phyloP scores from a whole-genome alignment of 805 yeast genomes.

The Yarrowia keelungensis region DNA sequence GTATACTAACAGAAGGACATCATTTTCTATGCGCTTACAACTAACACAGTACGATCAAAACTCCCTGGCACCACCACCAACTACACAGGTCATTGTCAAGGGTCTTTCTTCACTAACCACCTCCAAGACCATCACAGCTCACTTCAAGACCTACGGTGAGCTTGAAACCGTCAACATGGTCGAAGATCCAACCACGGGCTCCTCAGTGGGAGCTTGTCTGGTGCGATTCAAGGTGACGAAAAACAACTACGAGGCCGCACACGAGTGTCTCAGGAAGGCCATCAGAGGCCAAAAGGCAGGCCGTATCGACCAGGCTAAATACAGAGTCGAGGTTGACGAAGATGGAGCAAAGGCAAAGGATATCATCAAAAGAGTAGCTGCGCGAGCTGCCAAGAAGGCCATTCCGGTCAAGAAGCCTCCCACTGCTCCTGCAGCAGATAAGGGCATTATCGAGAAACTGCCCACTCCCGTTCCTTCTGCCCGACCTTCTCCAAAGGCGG shows the following conservation, averaged over 20 bases:
- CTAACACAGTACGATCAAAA: constrained; percentile 61
- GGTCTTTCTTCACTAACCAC: constrained; percentile 57
- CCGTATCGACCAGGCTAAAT: constrained; percentile 59
- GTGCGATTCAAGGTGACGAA: constrained; percentile 68
- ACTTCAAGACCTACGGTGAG: constrained; percentile 66
- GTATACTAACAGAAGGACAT: constrained; percentile 1
- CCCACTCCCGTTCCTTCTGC: constrained; percentile 37
- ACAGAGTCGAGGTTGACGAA: constrained; percentile 49
- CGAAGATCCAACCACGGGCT: constrained; percentile 76
- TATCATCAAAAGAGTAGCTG: constrained; percentile 37
- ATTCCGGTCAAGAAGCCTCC: constrained; percentile 18
- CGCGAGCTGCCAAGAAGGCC: constrained; percentile 36
- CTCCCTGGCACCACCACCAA: constrained; percentile 78
- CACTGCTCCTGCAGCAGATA: constrained; percentile 27
- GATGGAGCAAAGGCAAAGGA: constrained; percentile 48
- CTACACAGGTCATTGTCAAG: constrained; percentile 72
- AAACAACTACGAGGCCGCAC: constrained; percentile 55
- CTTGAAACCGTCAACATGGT: constrained; percentile 64
- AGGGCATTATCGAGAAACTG: constrained; percentile 11
- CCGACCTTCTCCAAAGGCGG: constrained; percentile 8
- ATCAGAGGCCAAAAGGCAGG: constrained; percentile 55
- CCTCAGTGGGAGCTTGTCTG: constrained; percentile 75
- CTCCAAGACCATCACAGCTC: constrained; percentile 40
- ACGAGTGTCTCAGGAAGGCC: constrained; percentile 57
- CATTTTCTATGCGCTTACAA: neutral